A percentile compares a stretch with the other conserved stretches of the same genome.
phyloP scores from a whole-genome alignment of 1,284 basidiomycete species.

The Pyrrhoderma noxium region DNA sequence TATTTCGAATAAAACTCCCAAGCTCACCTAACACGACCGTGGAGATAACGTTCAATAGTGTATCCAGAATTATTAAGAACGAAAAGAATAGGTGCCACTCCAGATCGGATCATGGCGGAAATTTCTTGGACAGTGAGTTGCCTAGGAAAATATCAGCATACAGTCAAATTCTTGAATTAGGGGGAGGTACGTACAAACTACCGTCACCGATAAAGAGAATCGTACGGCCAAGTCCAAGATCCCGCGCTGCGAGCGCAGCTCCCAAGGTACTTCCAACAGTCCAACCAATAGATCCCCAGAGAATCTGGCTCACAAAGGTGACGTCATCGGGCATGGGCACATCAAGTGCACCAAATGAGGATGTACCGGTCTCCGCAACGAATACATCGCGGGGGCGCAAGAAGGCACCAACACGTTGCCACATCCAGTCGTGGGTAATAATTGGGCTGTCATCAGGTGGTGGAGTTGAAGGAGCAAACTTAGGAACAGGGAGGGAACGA shows the following conservation, averaged over 20 bases:
- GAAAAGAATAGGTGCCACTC: constrained; percentile 73
- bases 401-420: constrained; percentile 78
- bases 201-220: constrained; percentile 88
- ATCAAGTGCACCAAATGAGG: constrained; percentile 72
- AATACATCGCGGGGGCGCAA: constrained; percentile 75
- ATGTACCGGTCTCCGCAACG: constrained; percentile 75
- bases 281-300: constrained; percentile 88
- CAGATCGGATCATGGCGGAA: constrained; percentile 67
- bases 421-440: constrained; percentile 79
- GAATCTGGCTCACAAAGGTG: constrained; percentile 65
- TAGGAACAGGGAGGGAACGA: constrained; percentile 40
- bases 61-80: constrained; percentile 89
- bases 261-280: constrained; percentile 67
- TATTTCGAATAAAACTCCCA: constrained; percentile 18
- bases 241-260: constrained; percentile 71
- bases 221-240: constrained; percentile 55
- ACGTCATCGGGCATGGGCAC: constrained; percentile 65
- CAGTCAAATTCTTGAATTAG: background rate
- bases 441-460: constrained; percentile 33
- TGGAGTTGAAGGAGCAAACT: constrained; percentile 42
- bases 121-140: constrained; percentile 73
- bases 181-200: constrained; percentile 41
- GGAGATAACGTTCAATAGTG: constrained; percentile 78
- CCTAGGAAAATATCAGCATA: constrained; percentile 27
- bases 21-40: constrained; percentile 46